A percentile compares a stretch with the other conserved stretches of the same genome.
These are phyloP conservation scores for Dioscorea alata DNA, from an alignment of 106 monocot species.

Conservation along the genomic window DNA sequence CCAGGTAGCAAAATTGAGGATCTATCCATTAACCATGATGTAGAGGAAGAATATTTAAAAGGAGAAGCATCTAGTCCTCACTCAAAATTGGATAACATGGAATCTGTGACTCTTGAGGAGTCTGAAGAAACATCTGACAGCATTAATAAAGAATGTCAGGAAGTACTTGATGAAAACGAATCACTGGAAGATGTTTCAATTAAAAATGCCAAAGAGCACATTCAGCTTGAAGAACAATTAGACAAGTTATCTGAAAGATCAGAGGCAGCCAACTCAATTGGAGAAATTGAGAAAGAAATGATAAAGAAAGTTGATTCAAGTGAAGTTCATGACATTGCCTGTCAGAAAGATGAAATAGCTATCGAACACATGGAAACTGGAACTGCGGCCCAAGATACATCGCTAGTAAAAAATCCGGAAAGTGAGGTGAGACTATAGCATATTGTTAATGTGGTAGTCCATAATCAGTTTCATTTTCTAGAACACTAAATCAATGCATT, in stretches of 20 bases:
- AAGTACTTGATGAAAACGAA: slow-evolving; percentile 9
- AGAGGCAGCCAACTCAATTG: not conserved
- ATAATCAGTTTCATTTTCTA: no score
- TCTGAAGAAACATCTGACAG: slow-evolving; percentile 2
- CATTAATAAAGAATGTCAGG: not conserved
- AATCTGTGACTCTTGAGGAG: not conserved
- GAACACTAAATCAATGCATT: no score
- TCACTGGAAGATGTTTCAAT: not conserved
- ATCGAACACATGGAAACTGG: not conserved
- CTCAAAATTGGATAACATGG: not conserved
- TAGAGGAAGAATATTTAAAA: slow-evolving; percentile 7
- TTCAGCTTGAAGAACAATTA: not conserved
- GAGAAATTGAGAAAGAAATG: slow-evolving; percentile 4
- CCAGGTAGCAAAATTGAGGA: not conserved
- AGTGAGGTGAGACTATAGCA: no score
- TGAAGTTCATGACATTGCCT: not conserved
- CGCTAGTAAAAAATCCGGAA: not conserved
- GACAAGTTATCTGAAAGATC: not conserved
- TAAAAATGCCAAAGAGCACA: not conserved
- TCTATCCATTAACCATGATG: not conserved
- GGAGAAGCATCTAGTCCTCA: not conserved
- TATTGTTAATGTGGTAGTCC: no score
- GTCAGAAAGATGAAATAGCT: slow-evolving; percentile 1
- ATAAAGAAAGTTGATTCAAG: not conserved
- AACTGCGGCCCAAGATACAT: not conserved